Evolutionary conservation across 2,329 filamentous ascomycete species (phyloP).

Genomic region (Didymella pomorum): DNA sequence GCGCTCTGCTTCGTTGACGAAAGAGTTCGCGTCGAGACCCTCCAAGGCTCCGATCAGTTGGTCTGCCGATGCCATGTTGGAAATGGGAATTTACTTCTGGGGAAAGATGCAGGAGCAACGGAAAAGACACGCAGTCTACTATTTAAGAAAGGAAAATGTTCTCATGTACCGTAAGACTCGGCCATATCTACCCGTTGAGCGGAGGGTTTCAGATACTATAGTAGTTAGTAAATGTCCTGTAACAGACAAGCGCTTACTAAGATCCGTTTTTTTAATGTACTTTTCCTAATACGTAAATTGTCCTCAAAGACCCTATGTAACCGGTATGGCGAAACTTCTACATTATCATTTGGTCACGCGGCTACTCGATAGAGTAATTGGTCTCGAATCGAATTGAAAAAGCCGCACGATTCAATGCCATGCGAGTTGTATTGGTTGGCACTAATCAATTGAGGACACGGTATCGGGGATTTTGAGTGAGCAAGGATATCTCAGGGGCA

Average conservation of each 20-base stretch:
- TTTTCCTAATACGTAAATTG: constrained; percentile 15
- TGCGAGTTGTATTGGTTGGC: constrained; percentile 8
- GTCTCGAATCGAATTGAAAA: constrained; percentile 8
- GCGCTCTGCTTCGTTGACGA: constrained; percentile 20
- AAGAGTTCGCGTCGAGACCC: constrained; percentile 16
- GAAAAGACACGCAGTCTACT: constrained; percentile 11
- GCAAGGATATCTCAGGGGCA: constrained; percentile 17
- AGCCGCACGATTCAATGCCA: constrained; percentile 8
- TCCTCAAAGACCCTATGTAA: constrained; percentile 13
- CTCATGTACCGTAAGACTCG: constrained; percentile 12
- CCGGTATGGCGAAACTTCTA: constrained; percentile 13
- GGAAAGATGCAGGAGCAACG: constrained; percentile 11
- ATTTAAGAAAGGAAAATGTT: constrained; percentile 15
- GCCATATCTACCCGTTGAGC: constrained; percentile 10
- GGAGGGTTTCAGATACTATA: constrained; percentile 8
- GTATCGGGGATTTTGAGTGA: constrained; percentile 12
- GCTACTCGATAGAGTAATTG: constrained; percentile 11
- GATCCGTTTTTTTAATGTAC: constrained; percentile 12
- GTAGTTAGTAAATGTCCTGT: constrained; percentile 19
- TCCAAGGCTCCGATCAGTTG: constrained; percentile 20
- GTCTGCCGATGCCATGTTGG: constrained; percentile 21
- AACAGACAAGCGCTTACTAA: constrained; percentile 19
- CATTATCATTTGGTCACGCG: constrained; percentile 12
- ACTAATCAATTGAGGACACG: constrained; percentile 8
- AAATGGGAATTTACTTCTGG: constrained; percentile 7